Evolutionary conservation across 2,329 filamentous ascomycete genomes (phyloP).

Genomic region (Metarhizium brunneum): DNA sequence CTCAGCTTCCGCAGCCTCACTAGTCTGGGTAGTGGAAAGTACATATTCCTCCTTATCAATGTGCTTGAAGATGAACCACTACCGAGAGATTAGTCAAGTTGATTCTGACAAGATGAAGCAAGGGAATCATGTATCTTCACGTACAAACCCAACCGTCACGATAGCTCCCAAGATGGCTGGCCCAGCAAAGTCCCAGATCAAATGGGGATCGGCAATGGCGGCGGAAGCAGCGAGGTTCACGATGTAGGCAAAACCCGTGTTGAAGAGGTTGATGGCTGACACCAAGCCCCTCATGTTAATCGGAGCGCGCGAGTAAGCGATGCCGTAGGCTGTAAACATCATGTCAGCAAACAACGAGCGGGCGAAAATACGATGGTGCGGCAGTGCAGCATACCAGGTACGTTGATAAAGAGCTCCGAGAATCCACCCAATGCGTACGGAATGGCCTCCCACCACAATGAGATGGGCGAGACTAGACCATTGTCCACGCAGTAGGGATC

Average conservation of each 20-base stretch:
- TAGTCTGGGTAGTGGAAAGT: slow-evolving; percentile 13
- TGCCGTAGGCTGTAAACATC: slow-evolving; percentile 29
- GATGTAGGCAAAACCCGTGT: slow-evolving; percentile 33
- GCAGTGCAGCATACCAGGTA: slow-evolving; percentile 10
- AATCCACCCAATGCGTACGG: slow-evolving; percentile 19
- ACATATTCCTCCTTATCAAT: slow-evolving; percentile 17
- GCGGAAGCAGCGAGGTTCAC: slow-evolving; percentile 35
- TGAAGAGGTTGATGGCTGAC: slow-evolving; percentile 39
- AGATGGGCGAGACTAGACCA: slow-evolving; percentile 15
- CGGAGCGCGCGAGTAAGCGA: slow-evolving; percentile 41
- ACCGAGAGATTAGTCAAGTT: not conserved
- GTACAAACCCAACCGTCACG: slow-evolving; percentile 30
- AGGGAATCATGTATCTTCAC: not conserved
- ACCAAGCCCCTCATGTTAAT: slow-evolving; percentile 42
- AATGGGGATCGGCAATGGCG: slow-evolving; percentile 36
- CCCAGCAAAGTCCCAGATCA: slow-evolving; percentile 41
- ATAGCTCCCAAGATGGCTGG: slow-evolving; percentile 35
- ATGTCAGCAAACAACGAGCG: not conserved
- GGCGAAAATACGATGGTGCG: not conserved
- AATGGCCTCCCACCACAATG: slow-evolving; percentile 15
- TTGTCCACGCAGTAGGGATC: slow-evolving; percentile 12
- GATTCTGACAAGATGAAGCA: not conserved
- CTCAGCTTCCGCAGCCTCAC: slow-evolving; percentile 3
- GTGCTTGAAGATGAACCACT: slow-evolving; percentile 12
- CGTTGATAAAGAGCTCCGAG: slow-evolving; percentile 19